Conservation (phyloP, 169 alveolate genomes). For the Blepharisma undulans region DNA sequence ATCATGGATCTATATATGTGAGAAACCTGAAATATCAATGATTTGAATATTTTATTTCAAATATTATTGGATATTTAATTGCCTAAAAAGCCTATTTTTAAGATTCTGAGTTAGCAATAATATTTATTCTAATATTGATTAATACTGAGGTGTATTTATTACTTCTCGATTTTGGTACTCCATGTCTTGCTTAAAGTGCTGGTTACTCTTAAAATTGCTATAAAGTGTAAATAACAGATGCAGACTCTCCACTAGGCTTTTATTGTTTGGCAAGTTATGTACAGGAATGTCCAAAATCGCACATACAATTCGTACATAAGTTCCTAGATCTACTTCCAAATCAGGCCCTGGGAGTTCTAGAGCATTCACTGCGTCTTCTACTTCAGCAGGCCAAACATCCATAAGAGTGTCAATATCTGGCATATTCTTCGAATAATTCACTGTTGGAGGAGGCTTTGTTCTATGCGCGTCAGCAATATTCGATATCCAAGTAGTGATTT, state of each 20-base stretch:
- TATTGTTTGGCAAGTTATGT: conserved; percentile 59
- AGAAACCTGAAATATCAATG: no score
- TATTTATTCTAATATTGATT: neutral
- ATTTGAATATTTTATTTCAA: no score
- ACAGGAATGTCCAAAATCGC: conserved; percentile 85
- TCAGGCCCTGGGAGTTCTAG: conserved; percentile 79
- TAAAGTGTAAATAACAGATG: conserved; percentile 85
- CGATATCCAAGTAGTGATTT: conserved; percentile 82
- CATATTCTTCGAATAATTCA: conserved; percentile 81
- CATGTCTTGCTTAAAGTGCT: conserved; percentile 50
- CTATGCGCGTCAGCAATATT: conserved; percentile 78
- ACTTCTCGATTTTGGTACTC: neutral
- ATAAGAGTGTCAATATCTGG: conserved; percentile 85
- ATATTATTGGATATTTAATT: no score
- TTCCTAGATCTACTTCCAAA: conserved; percentile 70
- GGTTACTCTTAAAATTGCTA: conserved; percentile 78
- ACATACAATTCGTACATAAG: conserved; percentile 72
- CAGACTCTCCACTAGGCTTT: conserved; percentile 76
- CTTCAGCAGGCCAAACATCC: conserved; percentile 87
- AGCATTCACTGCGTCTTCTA: conserved; percentile 68
- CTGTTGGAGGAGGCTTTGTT: conserved; percentile 80
- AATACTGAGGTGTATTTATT: neutral
- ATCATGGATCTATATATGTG: neutral
- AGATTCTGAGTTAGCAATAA: neutral
- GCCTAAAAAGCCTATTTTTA: neutral